Percentiles rank a stretch among this genome's conserved stretches.
phyloP scores from a whole-genome alignment of 2,329 filamentous ascomycete species.

The Huntiella savannae region DNA sequence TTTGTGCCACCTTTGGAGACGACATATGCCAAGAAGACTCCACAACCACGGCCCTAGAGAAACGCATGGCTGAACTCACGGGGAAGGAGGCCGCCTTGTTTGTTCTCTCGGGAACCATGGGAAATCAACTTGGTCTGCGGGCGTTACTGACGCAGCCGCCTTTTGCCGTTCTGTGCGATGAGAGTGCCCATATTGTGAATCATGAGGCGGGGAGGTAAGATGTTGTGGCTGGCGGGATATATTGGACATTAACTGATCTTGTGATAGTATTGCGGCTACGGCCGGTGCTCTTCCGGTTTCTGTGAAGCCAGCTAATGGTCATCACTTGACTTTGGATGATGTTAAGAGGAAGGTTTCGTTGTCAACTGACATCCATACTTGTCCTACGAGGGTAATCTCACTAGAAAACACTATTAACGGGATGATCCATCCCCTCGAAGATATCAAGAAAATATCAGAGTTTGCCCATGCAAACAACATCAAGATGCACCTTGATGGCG shows the following conservation, averaged over 20 bases:
- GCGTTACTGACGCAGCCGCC: slow-evolving; percentile 64
- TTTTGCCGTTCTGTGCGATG: slow-evolving; percentile 61
- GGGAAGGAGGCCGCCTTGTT: slow-evolving; percentile 62
- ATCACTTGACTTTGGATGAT: slow-evolving; percentile 60
- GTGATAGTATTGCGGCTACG: slow-evolving; percentile 43
- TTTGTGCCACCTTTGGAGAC: slow-evolving; percentile 56
- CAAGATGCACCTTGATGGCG: slow-evolving; percentile 60
- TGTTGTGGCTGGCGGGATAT: neutral
- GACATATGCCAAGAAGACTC: slow-evolving; percentile 70
- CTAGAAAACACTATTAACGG: slow-evolving; percentile 76
- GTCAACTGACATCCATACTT: slow-evolving; percentile 53
- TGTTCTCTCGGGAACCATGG: slow-evolving; percentile 83
- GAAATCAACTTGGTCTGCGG: slow-evolving; percentile 70
- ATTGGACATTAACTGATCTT: neutral
- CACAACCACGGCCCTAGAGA: slow-evolving; percentile 58
- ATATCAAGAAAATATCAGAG: slow-evolving; percentile 47
- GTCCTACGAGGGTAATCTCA: slow-evolving; percentile 63
- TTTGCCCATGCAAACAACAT: slow-evolving; percentile 49
- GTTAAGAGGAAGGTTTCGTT: slow-evolving; percentile 46
- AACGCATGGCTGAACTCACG: slow-evolving; percentile 51
- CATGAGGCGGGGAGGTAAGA: slow-evolving; percentile 43
- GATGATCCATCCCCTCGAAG: slow-evolving; percentile 55
- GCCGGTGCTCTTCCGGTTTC: slow-evolving; percentile 51
- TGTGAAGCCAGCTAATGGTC: slow-evolving; percentile 49
- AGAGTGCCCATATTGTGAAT: slow-evolving; percentile 56